Conservation (phyloP, 2,329 filamentous ascomycete genomes). For the Fusarium sp. region DNA sequence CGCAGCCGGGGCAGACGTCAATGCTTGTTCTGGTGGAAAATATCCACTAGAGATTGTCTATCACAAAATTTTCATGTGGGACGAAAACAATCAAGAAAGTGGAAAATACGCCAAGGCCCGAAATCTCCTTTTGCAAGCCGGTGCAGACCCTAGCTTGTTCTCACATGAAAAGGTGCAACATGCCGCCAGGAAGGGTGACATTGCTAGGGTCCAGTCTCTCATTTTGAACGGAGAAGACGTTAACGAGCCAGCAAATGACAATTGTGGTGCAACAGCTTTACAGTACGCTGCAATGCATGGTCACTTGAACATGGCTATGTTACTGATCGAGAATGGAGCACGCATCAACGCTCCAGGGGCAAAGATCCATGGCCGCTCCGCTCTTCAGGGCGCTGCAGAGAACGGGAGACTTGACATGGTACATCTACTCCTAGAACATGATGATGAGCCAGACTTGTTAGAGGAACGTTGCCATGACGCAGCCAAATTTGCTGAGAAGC, state of each 20-base stretch:
- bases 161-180: background rate
- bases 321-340: background rate
- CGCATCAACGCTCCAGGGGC: background rate
- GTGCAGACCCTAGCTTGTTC: background rate
- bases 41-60: background rate
- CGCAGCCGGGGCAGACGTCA: background rate
- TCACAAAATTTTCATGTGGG: background rate
- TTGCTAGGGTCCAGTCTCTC: background rate
- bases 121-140: background rate
- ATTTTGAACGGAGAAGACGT: background rate
- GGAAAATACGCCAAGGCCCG: background rate
- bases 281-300: background rate
- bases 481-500: background rate
- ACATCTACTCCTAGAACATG: background rate
- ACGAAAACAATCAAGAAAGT: background rate
- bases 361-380: background rate
- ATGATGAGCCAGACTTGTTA: background rate
- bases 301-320: background rate
- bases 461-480: background rate
- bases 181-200: background rate
- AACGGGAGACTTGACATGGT: background rate
- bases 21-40: background rate
- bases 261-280: background rate
- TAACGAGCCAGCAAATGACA: background rate
- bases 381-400: background rate